These are phyloP conservation scores for Mesembryanthemum crystallinum DNA, from an alignment of 148 eudicot genomes.

Conservation along the genomic window DNA sequence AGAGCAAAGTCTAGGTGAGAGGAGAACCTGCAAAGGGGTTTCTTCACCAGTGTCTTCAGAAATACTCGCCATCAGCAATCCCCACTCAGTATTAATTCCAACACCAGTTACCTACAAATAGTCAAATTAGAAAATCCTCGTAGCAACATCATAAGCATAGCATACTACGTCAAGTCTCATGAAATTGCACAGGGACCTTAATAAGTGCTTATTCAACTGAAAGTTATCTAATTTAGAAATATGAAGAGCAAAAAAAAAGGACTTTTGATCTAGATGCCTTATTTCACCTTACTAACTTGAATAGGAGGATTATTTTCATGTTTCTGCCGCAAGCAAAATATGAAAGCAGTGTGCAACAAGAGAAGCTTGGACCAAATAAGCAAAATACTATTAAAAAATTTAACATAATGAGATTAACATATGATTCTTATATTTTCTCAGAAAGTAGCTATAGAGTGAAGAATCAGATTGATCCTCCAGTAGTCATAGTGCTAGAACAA, in stretches of 20 bases:
- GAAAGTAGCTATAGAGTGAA: neutral
- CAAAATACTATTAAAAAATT: neutral
- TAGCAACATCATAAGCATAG: neutral
- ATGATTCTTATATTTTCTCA: no score
- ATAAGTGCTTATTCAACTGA: neutral
- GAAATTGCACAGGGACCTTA: neutral
- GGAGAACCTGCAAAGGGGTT: slow-evolving; percentile 85
- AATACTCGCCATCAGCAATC: slow-evolving; percentile 92
- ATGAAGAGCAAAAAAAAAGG: neutral
- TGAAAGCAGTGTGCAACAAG: neutral
- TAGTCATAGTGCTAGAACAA: neutral
- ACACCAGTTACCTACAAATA: slow-evolving; percentile 78
- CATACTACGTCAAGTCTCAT: neutral
- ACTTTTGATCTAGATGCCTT: neutral
- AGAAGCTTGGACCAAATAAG: neutral
- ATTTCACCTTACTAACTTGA: no score
- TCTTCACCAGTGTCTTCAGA: slow-evolving; percentile 96
- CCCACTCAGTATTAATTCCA: slow-evolving; percentile 97
- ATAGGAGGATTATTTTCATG: no score
- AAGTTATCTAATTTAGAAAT: neutral
- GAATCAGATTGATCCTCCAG: neutral
- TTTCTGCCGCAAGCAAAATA: no score
- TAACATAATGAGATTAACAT: no score
- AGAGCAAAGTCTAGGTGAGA: slow-evolving; percentile 1
- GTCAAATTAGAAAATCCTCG: slow-evolving; percentile 7